Evolutionary conservation across 306 rosid species (phyloP).

Genomic region (Carpinus fangiana): DNA sequence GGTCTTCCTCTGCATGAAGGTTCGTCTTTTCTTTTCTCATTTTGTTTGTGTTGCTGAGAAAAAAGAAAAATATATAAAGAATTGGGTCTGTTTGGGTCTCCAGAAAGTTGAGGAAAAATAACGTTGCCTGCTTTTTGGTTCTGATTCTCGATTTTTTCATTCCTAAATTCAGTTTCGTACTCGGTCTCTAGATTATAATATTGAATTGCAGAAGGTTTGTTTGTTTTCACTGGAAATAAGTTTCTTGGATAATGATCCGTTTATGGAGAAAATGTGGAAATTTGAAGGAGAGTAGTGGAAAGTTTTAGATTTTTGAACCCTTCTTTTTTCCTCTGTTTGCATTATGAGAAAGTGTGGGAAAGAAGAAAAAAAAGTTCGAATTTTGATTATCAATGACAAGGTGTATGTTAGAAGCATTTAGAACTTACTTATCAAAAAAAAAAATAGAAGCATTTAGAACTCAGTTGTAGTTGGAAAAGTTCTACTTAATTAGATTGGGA

Average conservation of each 20-base stretch:
- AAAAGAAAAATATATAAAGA: neutral
- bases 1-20: slow-evolving; percentile 79
- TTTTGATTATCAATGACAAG: neutral
- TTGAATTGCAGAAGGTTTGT: neutral
- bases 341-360: neutral
- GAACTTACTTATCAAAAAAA: too few species aligned
- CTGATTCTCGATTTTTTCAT: neutral
- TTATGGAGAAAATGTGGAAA: neutral
- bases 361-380: neutral
- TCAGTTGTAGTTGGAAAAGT: neutral
- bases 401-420: neutral
- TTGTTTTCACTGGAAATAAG: neutral
- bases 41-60: neutral
- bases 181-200: neutral
- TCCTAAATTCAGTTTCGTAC: neutral
- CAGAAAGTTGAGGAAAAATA: neutral
- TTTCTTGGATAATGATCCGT: neutral
- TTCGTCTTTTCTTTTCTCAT: slow-evolving; percentile 5
- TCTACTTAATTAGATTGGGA: neutral
- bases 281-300: neutral
- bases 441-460: neutral
- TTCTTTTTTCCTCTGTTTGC: neutral
- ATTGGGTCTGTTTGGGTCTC: neutral
- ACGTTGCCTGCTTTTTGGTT: neutral
- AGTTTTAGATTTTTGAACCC: neutral